Evolutionary conservation across 768 basidiomycete species (phyloP), one percentile per base, ranked within the genome.

Genomic region (Rhizopogon rudus): DNA sequence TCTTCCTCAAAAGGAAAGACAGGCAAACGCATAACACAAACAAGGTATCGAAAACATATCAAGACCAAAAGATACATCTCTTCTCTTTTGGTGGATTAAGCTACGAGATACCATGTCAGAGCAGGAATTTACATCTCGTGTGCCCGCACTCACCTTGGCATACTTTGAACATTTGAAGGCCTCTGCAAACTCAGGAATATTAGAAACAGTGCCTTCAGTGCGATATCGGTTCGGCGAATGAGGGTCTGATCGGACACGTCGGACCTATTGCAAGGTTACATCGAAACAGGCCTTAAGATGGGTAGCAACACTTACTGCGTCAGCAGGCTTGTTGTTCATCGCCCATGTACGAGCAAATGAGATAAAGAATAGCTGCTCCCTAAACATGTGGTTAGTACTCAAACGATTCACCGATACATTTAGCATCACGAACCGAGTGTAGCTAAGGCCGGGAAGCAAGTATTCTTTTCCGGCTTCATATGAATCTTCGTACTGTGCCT

Each of bases 311-410:
- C 82, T 59, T 60, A 90, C 88, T 25, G 88, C 88, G 28, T 88
- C 82, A 43, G 83, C 86, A 25, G 90, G 81, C 59, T 87, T 91
- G 71, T 87, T 88, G 62, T 83, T 84, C 64, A 83, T 79, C 0
- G 87, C 91, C 92, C 92, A 96, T n/a, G 88, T 83, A 28, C 88
- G 81, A 13, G 83, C 94, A 64, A 91, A 95, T 2, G 91, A 82
- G 53, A 98, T 83, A 77, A 97, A 98, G 75, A 98, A 98, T 29
- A 98, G 72, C 74, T 98, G 95, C 40, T 97, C 95, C 56, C 88
- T 90, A 63, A 35, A 50, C 14, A 10, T 25, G 25, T 13, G 33
- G n/a, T 55, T n/a, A 40, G 57, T 44, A 20, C 0, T n/a, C 37
- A 17, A 48, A 16, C 4, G 39, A 5, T 40, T 48, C 16, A 49